phyloP scores from a whole-genome alignment of 495 filamentous ascomycete species.

The Tuber calosporum region DNA sequence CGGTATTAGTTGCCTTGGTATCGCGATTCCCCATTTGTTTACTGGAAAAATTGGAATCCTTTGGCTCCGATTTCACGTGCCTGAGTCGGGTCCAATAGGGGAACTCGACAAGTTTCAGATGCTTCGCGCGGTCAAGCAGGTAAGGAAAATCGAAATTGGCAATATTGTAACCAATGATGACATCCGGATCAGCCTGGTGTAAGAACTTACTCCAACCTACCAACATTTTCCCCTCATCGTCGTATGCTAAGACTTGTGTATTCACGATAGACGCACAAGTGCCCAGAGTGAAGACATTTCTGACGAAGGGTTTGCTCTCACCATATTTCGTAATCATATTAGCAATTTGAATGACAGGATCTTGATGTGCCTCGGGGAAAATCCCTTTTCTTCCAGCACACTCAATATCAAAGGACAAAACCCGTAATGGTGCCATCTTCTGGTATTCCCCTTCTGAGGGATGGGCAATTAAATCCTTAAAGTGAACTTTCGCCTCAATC shows the following conservation, averaged over 20 bases:
- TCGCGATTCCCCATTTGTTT: constrained; percentile 99
- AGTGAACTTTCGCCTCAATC: constrained; percentile 81
- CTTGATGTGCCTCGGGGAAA: constrained; percentile 83
- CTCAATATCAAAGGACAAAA: constrained; percentile 97
- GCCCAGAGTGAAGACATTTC: constrained; percentile 93
- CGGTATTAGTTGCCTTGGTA: constrained; percentile 86
- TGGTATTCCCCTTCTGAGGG: constrained; percentile 90
- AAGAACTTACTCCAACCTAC: constrained; percentile 83
- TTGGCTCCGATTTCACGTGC: constrained; percentile 57
- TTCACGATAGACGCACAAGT: constrained; percentile 88
- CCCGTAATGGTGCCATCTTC: constrained; percentile 91
- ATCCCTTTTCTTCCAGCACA: constrained; percentile 95
- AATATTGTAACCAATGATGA: constrained; percentile 99
- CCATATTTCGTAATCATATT: constrained; percentile 95
- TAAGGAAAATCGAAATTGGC: constrained; percentile 99
- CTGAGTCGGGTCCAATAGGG: constrained; percentile 76
- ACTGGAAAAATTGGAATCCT: constrained; percentile 79
- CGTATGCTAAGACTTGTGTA: constrained; percentile 79
- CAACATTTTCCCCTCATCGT: constrained; percentile 77
- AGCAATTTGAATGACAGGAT: constrained; percentile 97
- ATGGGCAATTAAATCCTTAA: constrained; percentile 76
- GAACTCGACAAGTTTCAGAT: constrained; percentile 68
- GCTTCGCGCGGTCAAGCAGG: constrained; percentile 77
- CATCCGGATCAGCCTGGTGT: constrained; percentile 84
- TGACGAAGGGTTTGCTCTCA: constrained; percentile 88